Evolutionary conservation across 805 yeast genomes (phyloP), one percentile per base, ranked within the genome.

Genomic region (Ogataea corticis): DNA sequence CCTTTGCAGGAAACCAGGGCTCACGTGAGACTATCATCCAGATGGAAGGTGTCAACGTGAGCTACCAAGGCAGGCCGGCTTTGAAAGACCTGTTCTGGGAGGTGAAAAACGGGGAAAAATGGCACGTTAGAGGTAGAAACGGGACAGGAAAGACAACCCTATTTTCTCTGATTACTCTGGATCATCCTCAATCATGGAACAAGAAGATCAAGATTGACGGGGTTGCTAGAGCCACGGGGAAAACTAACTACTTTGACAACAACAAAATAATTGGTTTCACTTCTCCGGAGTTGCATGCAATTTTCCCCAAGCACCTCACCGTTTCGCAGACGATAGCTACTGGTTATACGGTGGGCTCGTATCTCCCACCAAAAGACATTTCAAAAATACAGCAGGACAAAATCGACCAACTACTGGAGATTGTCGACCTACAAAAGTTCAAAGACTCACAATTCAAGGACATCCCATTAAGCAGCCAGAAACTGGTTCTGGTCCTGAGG

Each of bases 141-240:
- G 99, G 99, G 1, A 77, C 95, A 0, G 99, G 99, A 0, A 92
- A 92, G 63, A 87, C 97, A 1, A 94, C 99, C 0, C 67, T 92
- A 18, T 66, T 94, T 13, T 80, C 97, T 2, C 63, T 94, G 37
- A 72, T 92, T 23, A 90, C 96, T 0, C 90, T 96, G 3, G 99
- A 92, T 57, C 99, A 92, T 62, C 99, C 99, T 1, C 97, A 92
- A 66, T 83, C 97, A 2, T 92, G 98, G 98, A 83, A 80, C 54
- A 75, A 80, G 4, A 79, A 76, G 17, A 74, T 94, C 17, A 65
- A 69, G 7, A 70, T 89, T 37, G 75, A 85, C 54, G 89, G 90
- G 0, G 73, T 74, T 27, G 77, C 82, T 7, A 75, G 97, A 33
- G 76, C 75, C 48, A 82, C 91, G 0, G 99, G 98, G 2, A 71